Percentiles rank a stretch among this genome's conserved stretches.
Conservation (phyloP, 139 green algal genomes). For the Mychonastes homosphaera region DNA sequence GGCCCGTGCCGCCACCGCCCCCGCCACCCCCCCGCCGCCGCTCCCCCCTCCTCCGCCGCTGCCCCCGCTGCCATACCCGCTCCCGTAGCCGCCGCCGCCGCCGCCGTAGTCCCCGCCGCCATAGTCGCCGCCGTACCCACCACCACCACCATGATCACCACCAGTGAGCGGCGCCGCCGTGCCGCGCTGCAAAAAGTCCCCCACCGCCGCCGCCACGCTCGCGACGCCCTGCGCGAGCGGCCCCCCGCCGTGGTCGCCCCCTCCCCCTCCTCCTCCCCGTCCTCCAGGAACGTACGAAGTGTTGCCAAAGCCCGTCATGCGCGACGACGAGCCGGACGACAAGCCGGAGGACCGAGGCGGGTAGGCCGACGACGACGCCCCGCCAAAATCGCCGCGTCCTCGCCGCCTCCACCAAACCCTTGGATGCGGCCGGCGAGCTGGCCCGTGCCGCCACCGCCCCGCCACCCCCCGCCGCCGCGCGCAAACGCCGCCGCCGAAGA, state of each 20-base stretch:
- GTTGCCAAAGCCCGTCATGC: conserved; percentile 59
- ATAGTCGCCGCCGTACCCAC: not conserved
- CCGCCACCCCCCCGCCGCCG: too few species aligned
- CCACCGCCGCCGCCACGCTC: conserved; percentile 5
- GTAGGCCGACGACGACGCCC: too few species aligned
- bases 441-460: too few species aligned
- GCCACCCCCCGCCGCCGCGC: too few species aligned
- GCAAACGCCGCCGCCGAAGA: too few species aligned
- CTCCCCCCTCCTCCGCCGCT: too few species aligned
- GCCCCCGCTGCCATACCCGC: not conserved
- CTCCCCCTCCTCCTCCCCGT: not conserved
- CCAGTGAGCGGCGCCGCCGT: not conserved
- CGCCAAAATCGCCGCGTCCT: too few species aligned
- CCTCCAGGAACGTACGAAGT: conserved; percentile 8
- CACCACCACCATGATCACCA: not conserved
- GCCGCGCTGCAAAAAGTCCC: conserved; percentile 8
- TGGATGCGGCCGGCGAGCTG: conserved; percentile 69
- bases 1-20: too few species aligned
- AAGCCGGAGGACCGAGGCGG: too few species aligned
- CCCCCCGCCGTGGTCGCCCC: not conserved
- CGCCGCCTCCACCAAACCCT: too few species aligned
- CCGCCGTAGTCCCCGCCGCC: not conserved
- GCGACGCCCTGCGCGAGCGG: conserved; percentile 11
- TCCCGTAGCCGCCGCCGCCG: conserved; percentile 9
- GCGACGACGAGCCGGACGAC: too few species aligned